Base-by-base conservation (phyloP, 2,329 filamentous ascomycete genomes). In the Reticulascus tulasneorum region DNA sequence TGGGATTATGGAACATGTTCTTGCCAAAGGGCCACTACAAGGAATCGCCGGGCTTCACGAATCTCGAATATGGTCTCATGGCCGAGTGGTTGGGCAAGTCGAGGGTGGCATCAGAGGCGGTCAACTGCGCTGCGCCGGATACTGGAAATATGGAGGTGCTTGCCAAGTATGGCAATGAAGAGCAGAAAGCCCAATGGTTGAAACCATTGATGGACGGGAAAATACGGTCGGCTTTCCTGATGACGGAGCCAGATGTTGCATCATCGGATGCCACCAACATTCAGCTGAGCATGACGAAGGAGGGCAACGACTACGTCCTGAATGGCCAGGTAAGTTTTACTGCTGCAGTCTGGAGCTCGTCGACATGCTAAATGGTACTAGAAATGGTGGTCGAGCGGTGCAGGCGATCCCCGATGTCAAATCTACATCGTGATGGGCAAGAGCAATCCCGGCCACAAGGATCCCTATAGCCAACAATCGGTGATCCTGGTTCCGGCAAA, bases 321-420 rank as follows among this genome's bases (percentile, higher is more conserved):
- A 96, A 97, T 56, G 93, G 93, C 38, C 77, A 80, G 51, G 84
- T 87, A 66, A 40, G 75, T 60, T 5, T 10, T 17, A 8, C 7
- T 18, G 15, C 8, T 9, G 12, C n/a, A 9, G 9, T 7, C n/a
- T n/a, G n/a, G n/a, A n/a, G n/a, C n/a, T n/a, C n/a, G 7, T 4
- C 2, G 9, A 4, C 20, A 12, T 23, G 22, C 33, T 45, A 15
- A 45, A 22, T 4, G 11, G 0, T n/a, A 7, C 40, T 52, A 91
- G 79, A 98, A 98, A 87, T 98, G 93, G 93, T 98, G 93, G 93
- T 94, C 88, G 19, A 94, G 87, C 46, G 93, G 93, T 47, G 89
- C 90, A 13, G 93, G 93, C 40, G 93, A 98, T 66, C 85, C 84
- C 40, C 79, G 91, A 52, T 98, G 93, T 73, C 76, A 85, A 62